Percentiles rank a stretch among this genome's conserved stretches.
Conservation (phyloP, 106 monocot genomes). For the Amphibolis antarctica region DNA sequence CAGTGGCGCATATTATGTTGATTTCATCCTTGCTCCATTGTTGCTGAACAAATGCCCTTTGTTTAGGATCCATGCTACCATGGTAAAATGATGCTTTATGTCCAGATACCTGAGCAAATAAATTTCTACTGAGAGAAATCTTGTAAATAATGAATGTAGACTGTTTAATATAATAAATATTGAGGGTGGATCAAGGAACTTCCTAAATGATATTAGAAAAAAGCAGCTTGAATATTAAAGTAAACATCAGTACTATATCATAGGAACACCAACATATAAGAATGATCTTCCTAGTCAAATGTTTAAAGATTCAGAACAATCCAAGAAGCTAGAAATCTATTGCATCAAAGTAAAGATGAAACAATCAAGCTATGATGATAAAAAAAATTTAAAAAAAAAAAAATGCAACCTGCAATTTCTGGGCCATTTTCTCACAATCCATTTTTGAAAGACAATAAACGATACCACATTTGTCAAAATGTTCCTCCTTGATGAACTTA, state of each 20-base stretch:
- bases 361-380: neutral
- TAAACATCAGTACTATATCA: too few relatives aligned
- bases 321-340: neutral
- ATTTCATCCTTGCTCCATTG: slow-evolving; percentile 98
- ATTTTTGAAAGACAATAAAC: slow-evolving; percentile 97
- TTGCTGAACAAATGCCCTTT: slow-evolving; percentile 69
- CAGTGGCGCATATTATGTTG: slow-evolving; percentile 95
- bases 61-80: slow-evolving; percentile 87
- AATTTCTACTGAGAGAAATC: neutral
- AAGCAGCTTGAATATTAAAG: too few relatives aligned
- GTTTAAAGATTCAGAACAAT: neutral
- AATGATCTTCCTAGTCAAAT: neutral
- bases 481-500: slow-evolving; percentile 77
- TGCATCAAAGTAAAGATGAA: too few relatives aligned
- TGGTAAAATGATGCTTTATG: slow-evolving; percentile 90
- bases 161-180: too few relatives aligned
- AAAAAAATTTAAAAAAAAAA: neutral
- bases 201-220: too few relatives aligned
- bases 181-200: too few relatives aligned
- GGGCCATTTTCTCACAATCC: slow-evolving; percentile 99
- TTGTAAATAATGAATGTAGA: too few relatives aligned
- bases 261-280: too few relatives aligned
- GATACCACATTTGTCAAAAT: slow-evolving; percentile 94
- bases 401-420: slow-evolving; percentile 64
- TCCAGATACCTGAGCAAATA: slow-evolving; percentile 52